Base-by-base conservation (phyloP, 169 alveolate genomes). In the Hepatocystis sp. region DNA sequence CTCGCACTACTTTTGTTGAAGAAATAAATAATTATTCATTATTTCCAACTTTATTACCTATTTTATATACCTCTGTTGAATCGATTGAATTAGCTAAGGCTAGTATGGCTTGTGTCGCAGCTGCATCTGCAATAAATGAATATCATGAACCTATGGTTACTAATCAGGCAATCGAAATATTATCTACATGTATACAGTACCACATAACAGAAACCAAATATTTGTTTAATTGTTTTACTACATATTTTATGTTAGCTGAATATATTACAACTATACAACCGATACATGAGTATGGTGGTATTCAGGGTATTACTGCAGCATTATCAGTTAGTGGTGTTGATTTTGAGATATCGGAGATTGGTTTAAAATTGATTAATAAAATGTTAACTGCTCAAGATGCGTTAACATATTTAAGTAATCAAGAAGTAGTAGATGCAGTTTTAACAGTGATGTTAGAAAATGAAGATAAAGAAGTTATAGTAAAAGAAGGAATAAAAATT, bases 271-370 rank as follows among this genome's bases (percentile, higher is more conserved):
- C 94, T 17, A 86, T 96, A 11, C 91, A 91, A 11, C 90, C 92
- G 28, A 93, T 96, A n/a, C 84, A 91, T 66, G 97, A 96, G 85
- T 96, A 95, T 76, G 98, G 97, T 11, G 98, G 98, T 28, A 85
- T 96, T 8, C 92, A 89, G 32, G 98, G 98, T 13, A 92, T 96
- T 30, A 92, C 96, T 23, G 90, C 91, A 28, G 93, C 97, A 2
- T 86, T 96, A 25, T 34, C 67, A 1, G 94, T 93, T 25, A 94
- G 93, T 85, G 86, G 92, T 60, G 71, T 58, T 42, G 93, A 94
- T 49, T 93, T 78, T 30, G 84, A 90, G 49, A 90, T 93, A 67
- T 90, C 94, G 58, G 93, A 91, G 46, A 94, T 90, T 85, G 96
- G 96, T n/a, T 53, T 95, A 71, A 92, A 93, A 81, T 91, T 96